Percentiles rank a stretch among this genome's conserved stretches.
Evolutionary conservation across 208 protist species (phyloP).

Genomic region (Porcisia deanei): DNA sequence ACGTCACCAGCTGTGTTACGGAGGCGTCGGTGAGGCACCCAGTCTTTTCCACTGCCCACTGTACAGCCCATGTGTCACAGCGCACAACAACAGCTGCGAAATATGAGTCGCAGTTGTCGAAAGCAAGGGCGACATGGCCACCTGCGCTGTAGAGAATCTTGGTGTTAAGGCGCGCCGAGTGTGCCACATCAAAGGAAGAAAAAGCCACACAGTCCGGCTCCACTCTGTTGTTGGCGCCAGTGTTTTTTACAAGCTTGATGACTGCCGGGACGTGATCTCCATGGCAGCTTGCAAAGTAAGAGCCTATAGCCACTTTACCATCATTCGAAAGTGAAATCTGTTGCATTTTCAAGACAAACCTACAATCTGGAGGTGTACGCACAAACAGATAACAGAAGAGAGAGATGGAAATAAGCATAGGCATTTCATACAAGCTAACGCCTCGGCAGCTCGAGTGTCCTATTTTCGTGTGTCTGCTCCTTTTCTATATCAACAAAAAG

Average conservation of each 20-base stretch:
- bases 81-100: conserved; percentile 64
- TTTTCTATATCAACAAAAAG: too few species aligned
- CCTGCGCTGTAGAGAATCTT: conserved; percentile 32
- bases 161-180: conserved; percentile 1
- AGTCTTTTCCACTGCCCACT: conserved; percentile 54
- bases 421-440: not conserved
- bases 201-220: conserved; percentile 20
- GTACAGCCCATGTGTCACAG: conserved; percentile 82
- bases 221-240: not conserved
- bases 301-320: conserved; percentile 22
- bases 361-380: not conserved
- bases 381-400: not conserved
- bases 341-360: conserved; percentile 5
- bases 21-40: conserved; percentile 25
- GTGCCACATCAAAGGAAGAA: conserved; percentile 20
- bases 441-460: not conserved
- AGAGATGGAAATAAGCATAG: not conserved
- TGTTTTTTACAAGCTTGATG: conserved; percentile 16
- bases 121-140: conserved; percentile 51
- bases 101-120: conserved; percentile 29
- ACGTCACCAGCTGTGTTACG: conserved; percentile 20
- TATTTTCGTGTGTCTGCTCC: not conserved
- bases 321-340: conserved; percentile 12
- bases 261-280: conserved; percentile 17
- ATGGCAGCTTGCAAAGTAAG: conserved; percentile 27